Evolutionary conservation across 768 basidiomycete genomes (phyloP), one percentile per base, ranked within the genome.

Genomic region (Clitopilus hobsonii): DNA sequence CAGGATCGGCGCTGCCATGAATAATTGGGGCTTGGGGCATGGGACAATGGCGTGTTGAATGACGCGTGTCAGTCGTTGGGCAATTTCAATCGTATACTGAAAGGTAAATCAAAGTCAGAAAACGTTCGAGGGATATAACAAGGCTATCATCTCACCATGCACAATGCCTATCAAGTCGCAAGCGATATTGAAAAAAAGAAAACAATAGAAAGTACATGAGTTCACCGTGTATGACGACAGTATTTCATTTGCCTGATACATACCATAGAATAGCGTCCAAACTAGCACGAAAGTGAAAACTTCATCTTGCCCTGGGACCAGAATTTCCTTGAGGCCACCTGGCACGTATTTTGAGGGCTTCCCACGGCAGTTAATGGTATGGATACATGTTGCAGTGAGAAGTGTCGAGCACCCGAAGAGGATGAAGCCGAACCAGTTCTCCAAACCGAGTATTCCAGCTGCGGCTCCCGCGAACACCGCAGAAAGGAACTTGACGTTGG

Each of bases 201-300:
- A 29, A 13, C n/a, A 6, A 11, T 28, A 8, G 20, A 45, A 53
- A 45, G n/a, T 45, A 45, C 2, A 23, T 45, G 41, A 45, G 41
- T 23, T 45, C 41, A 45, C 22, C 16, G 22, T 18, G n/a, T 23
- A 45, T 45, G 41, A 23, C 22, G 16, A 29, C 27, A 8, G 38
- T 26, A 24, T 13, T 20, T 16, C 16, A 45, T 16, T 22, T 10
- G 16, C 8, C 8, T 23, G 28, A 71, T 88, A 56, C n/a, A n/a
- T 62, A 92, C 91, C 94, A 67, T 91, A 96, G 68, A 94, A 90
- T 54, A 96, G 74, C 29, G 94, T 98, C 94, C 94, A 98, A 20
- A 89, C 87, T 25, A 97, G 81, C 55, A 98, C 81, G 63, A 95
- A 98, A 2, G 92, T 91, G 63, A 93, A 91, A 16, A 87, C 74